phyloP scores from a whole-genome alignment of 192 early-diverging fungal species.

The Podila epigama region DNA sequence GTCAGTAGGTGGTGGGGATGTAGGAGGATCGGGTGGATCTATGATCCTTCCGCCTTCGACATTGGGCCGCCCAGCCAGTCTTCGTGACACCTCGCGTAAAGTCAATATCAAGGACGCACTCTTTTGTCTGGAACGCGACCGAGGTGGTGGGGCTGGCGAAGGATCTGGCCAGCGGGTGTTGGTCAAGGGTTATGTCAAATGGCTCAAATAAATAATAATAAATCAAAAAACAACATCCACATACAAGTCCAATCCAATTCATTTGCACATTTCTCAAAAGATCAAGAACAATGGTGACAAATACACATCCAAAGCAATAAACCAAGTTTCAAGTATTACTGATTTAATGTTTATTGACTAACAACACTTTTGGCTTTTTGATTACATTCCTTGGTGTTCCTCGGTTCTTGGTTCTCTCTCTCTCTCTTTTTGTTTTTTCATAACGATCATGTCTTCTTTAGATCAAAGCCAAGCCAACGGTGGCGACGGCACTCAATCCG shows the following conservation, averaged over 20 bases:
- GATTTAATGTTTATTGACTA: no score
- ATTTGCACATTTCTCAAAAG: no score
- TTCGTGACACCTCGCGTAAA: constrained; percentile 24
- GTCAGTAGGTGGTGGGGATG: constrained; percentile 8
- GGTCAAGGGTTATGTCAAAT: constrained; percentile 58
- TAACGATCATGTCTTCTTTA: constrained; percentile 29
- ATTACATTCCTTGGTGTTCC: neutral
- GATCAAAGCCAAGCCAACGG: constrained; percentile 61
- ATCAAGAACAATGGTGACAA: no score
- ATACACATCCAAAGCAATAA: no score
- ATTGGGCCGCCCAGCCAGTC: constrained; percentile 19
- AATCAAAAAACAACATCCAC: neutral
- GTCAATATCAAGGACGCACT: constrained; percentile 78
- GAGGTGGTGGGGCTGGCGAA: constrained; percentile 50
- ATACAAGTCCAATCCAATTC: neutral
- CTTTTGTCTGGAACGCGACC: constrained; percentile 77
- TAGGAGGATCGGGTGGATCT: no score
- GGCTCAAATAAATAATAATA: constrained; percentile 28
- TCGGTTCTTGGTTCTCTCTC: neutral
- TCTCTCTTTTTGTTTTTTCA: no score
- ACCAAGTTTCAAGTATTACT: no score
- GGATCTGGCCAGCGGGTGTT: constrained; percentile 51
- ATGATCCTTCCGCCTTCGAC: constrained; percentile 33
- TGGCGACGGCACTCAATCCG: constrained; percentile 64
- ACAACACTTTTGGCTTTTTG: no score